Evolutionary conservation across 2,329 filamentous ascomycete genomes (phyloP).

Genomic region (Penicillium sp.): DNA sequence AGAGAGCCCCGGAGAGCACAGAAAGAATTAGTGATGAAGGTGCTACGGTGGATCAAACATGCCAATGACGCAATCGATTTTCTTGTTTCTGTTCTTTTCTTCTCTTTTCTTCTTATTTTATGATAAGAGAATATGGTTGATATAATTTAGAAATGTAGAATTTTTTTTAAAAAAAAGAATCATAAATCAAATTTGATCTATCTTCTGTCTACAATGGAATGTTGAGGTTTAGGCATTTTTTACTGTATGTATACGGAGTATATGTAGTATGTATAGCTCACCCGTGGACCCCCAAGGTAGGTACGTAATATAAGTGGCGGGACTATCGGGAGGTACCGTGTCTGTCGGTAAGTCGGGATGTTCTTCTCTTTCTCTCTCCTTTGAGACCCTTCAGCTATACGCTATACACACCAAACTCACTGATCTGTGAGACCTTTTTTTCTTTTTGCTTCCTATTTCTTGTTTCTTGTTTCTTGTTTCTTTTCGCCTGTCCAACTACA

Average conservation of each 20-base stretch:
- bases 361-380: constrained; percentile 13
- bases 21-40: constrained; percentile 10
- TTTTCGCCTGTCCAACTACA: not conserved
- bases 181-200: not conserved
- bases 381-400: not conserved
- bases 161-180: too few relatives aligned
- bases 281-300: not conserved
- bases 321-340: constrained; percentile 26
- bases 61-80: constrained; percentile 14
- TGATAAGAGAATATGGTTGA: not conserved
- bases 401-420: not conserved
- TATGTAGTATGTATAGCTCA: not conserved
- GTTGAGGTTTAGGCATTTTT: too few relatives aligned
- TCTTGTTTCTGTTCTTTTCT: not conserved
- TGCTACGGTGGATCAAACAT: constrained; percentile 9
- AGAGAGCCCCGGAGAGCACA: not conserved
- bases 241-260: too few relatives aligned
- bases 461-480: not conserved
- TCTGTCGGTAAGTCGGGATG: constrained; percentile 21
- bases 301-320: constrained; percentile 9
- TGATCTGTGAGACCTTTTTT: not conserved
- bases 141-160: too few relatives aligned
- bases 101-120: not conserved
- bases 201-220: not conserved
- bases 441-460: not conserved